Percentiles rank a stretch among this genome's conserved stretches.
Conservation (phyloP, 208 protist genomes). For the Acanthamoeba lenticulata region DNA sequence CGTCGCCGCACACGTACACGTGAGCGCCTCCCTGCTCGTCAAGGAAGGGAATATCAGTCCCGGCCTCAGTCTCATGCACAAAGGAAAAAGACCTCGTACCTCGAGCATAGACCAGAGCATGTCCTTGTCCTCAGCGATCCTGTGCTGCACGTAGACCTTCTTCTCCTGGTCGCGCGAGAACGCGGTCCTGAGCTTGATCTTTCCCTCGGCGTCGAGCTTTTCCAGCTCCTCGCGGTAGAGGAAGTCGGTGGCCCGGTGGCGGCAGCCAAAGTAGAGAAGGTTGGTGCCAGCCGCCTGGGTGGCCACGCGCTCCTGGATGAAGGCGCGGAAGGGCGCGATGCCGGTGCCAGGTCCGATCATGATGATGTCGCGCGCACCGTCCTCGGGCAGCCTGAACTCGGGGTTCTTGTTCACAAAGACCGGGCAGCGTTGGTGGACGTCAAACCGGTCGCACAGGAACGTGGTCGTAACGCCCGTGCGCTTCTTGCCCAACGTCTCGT, state of each 20-base stretch:
- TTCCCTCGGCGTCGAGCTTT: not conserved
- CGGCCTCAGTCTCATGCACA: too few species aligned
- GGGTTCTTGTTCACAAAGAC: slow-evolving; percentile 54
- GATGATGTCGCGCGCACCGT: slow-evolving; percentile 65
- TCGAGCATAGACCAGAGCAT: slow-evolving; percentile 70
- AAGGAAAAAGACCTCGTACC: not conserved
- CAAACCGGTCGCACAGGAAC: slow-evolving; percentile 16
- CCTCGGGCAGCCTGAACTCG: slow-evolving; percentile 60
- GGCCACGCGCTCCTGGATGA: slow-evolving; percentile 71
- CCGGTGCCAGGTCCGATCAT: slow-evolving; percentile 83
- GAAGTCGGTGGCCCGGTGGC: slow-evolving; percentile 70
- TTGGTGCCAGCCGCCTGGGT: slow-evolving; percentile 12
- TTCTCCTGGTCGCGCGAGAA: slow-evolving; percentile 71
- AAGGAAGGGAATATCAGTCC: too few species aligned
- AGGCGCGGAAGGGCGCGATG: slow-evolving; percentile 79
- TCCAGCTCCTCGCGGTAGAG: slow-evolving; percentile 75
- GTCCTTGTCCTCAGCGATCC: slow-evolving; percentile 67
- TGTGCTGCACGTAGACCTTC: slow-evolving; percentile 80
- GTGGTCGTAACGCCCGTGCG: slow-evolving; percentile 38
- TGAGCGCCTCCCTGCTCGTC: slow-evolving; percentile 18
- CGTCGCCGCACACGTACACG: slow-evolving; percentile 75
- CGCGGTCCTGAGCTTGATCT: slow-evolving; percentile 23
- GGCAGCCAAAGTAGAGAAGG: slow-evolving; percentile 79
- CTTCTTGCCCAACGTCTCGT: slow-evolving; percentile 59
- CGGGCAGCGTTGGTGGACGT: not conserved